phyloP scores from a whole-genome alignment of 2,329 filamentous ascomycete genomes.

The Xylaria sp. region DNA sequence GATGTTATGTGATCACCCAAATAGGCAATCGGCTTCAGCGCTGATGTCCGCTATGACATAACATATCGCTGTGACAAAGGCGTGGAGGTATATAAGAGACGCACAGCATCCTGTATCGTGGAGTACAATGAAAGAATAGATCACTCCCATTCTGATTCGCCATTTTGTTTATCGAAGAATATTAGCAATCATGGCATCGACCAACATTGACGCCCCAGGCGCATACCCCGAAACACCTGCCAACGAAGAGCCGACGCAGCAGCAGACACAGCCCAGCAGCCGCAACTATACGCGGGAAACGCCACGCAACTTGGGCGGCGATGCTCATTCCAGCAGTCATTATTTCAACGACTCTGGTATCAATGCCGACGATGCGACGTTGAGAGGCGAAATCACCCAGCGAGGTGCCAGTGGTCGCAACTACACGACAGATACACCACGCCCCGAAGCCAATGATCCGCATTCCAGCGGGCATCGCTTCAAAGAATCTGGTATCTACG shows the following conservation, averaged over 20 bases:
- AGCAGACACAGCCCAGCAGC: background rate
- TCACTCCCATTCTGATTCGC: background rate
- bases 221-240: conserved; percentile 29
- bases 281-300: background rate
- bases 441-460: background rate
- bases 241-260: conserved; percentile 16
- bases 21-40: background rate
- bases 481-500: background rate
- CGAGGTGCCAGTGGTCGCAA: conserved; percentile 23
- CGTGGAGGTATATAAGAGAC: background rate
- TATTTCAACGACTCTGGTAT: background rate
- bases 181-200: conserved; percentile 29
- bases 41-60: conserved; percentile 18
- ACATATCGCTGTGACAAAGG: background rate
- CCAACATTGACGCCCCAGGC: conserved; percentile 27
- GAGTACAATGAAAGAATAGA: background rate
- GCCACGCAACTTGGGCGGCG: background rate
- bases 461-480: background rate
- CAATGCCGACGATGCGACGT: background rate
- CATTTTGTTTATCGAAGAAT: background rate
- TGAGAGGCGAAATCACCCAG: background rate
- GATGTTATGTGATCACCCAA: conserved; percentile 7
- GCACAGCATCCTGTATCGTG: background rate
- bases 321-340: background rate
- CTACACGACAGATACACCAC: conserved; percentile 1